Percentiles rank a stretch among this genome's conserved stretches.
Conservation (phyloP, 805 yeast species). For the Candida sonorensis region DNA sequence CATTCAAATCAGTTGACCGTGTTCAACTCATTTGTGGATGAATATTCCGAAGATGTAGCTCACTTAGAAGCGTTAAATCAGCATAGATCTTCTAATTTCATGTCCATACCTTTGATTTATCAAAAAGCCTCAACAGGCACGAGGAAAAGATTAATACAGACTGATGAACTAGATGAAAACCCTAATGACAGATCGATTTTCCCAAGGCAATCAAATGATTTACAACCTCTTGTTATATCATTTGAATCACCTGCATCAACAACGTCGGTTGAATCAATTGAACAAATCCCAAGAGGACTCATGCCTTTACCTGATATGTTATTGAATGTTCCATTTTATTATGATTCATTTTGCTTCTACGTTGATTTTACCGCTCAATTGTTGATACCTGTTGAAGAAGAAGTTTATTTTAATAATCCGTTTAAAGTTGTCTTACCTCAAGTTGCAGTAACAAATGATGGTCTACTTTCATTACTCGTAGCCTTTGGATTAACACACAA, state of each 20-base stretch:
- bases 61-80: slow-evolving; percentile 23
- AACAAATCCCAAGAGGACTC: slow-evolving; percentile 28
- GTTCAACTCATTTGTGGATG: slow-evolving; percentile 16
- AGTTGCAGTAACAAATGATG: slow-evolving; percentile 55
- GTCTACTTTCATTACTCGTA: slow-evolving; percentile 49
- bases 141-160: background rate
- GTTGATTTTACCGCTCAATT: slow-evolving; percentile 51
- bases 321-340: slow-evolving; percentile 50
- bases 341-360: slow-evolving; percentile 58
- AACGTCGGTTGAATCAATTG: slow-evolving; percentile 12
- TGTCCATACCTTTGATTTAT: slow-evolving; percentile 12
- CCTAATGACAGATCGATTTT: no score
- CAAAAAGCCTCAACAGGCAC: slow-evolving; percentile 1
- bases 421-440: slow-evolving; percentile 59
- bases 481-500: slow-evolving; percentile 42
- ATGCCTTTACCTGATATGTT: slow-evolving; percentile 57
- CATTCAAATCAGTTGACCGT: background rate
- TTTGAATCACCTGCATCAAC: slow-evolving; percentile 11
- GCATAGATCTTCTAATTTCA: slow-evolving; percentile 1
- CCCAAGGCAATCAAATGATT: background rate
- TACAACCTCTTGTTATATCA: slow-evolving; percentile 1
- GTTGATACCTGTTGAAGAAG: slow-evolving; percentile 60
- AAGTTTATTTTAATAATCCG: slow-evolving; percentile 60
- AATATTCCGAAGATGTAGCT: slow-evolving; percentile 33
- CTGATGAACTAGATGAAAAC: slow-evolving; percentile 5